These are phyloP conservation scores for Erigeron canadensis DNA, from an alignment of 129 eudicot genomes.

Conservation along the genomic window DNA sequence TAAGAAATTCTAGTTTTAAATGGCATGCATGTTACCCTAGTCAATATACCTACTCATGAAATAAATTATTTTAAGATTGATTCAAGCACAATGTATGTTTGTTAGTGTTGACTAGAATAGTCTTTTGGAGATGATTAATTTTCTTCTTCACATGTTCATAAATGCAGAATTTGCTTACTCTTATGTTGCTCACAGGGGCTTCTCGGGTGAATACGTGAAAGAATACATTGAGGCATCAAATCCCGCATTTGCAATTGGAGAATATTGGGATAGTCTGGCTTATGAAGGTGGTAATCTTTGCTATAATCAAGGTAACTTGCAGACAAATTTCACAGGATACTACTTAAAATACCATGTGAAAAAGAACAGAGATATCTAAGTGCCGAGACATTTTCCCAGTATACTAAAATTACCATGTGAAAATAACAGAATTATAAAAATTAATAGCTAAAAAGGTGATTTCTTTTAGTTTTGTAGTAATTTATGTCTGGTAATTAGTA, in stretches of 20 bases:
- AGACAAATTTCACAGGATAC: not conserved
- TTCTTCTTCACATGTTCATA: conserved; percentile 9
- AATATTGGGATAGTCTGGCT: conserved; percentile 70
- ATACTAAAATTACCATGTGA: not conserved
- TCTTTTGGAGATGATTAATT: conserved; percentile 5
- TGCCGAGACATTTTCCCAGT: not conserved
- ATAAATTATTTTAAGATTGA: not conserved
- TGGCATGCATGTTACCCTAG: not conserved
- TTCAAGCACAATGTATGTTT: not conserved
- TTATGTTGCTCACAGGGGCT: conserved; percentile 44
- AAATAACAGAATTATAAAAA: conserved; percentile 2
- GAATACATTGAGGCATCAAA: conserved; percentile 64
- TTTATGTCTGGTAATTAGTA: not conserved
- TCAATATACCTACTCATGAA: not conserved
- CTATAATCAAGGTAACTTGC: conserved; percentile 61
- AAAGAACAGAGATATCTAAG: no score
- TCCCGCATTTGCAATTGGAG: conserved; percentile 72
- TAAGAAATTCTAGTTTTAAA: not conserved
- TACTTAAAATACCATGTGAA: not conserved
- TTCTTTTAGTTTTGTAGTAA: no score
- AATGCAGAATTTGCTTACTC: conserved; percentile 7
- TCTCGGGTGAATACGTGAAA: conserved; percentile 65
- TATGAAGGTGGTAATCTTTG: conserved; percentile 66
- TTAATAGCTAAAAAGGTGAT: not conserved
- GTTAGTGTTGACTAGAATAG: not conserved